These are phyloP conservation scores for Patellifolia procumbens DNA, from an alignment of 179 eudicot genomes.

Conservation along the genomic window DNA sequence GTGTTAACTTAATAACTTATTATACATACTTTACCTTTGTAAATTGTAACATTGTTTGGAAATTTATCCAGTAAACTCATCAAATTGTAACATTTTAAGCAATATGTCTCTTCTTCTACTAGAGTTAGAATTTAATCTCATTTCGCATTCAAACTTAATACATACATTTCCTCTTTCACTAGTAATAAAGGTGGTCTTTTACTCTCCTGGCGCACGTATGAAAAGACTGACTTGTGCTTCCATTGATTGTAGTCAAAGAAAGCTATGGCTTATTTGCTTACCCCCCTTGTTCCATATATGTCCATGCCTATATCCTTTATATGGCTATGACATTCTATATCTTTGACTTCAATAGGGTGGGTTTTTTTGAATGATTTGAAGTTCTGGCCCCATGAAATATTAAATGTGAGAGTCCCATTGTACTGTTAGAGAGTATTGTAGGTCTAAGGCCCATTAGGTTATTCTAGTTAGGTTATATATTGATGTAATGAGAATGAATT, in stretches of 20 bases:
- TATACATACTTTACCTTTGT: too few species aligned
- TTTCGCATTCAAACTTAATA: too few species aligned
- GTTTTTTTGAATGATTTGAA: neutral
- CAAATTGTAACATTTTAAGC: neutral
- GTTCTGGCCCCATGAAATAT: too few species aligned
- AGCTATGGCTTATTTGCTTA: neutral
- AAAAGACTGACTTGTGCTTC: neutral
- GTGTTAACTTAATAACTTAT: too few species aligned
- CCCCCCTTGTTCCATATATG: neutral
- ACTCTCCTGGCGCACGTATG: neutral
- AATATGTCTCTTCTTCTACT: neutral
- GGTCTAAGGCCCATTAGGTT: too few species aligned
- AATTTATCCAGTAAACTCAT: neutral
- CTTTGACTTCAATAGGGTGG: neutral
- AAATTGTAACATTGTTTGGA: neutral
- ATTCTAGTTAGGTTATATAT: too few species aligned
- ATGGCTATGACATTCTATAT: too few species aligned
- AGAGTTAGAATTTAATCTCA: neutral
- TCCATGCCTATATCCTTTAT: neutral
- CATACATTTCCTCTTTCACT: neutral
- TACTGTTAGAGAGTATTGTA: too few species aligned
- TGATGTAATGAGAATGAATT: too few species aligned
- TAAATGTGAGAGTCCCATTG: too few species aligned
- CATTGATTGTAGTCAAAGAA: neutral
- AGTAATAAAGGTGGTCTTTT: constrained; percentile 1